Conservation (phyloP, 208 protist species). For the Crithidia acanthocephali region DNA sequence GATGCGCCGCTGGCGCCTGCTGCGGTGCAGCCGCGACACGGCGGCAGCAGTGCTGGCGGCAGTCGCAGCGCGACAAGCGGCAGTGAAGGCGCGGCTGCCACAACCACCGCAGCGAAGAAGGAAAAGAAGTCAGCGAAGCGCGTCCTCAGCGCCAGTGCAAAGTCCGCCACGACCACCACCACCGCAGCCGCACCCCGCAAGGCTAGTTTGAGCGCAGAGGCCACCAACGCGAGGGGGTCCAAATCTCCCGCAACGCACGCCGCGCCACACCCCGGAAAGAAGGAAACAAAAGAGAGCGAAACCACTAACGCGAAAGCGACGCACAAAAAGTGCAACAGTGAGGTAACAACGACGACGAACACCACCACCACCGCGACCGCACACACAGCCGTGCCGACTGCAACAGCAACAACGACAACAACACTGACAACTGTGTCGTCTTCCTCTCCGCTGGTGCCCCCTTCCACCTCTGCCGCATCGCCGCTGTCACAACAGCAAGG, state of each 20-base stretch:
- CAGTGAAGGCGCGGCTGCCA: not conserved
- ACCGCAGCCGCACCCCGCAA: too few species aligned
- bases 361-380: not conserved
- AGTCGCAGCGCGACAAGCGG: not conserved
- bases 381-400: too few species aligned
- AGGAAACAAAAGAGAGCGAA: too few species aligned
- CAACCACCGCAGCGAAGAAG: not conserved
- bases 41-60: not conserved
- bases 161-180: not conserved
- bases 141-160: not conserved
- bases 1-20: not conserved
- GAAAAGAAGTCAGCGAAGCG: not conserved
- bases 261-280: too few species aligned
- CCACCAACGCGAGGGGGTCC: too few species aligned
- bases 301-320: not conserved
- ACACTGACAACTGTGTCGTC: not conserved
- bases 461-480: not conserved
- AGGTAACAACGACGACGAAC: not conserved
- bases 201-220: too few species aligned
- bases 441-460: not conserved
- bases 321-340: not conserved
- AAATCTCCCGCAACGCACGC: too few species aligned
- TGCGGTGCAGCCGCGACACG: not conserved
- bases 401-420: too few species aligned
- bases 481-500: constrained; percentile 5